Conservation (phyloP, 2,329 filamentous ascomycete genomes). For the Lachnellula hyalina region DNA sequence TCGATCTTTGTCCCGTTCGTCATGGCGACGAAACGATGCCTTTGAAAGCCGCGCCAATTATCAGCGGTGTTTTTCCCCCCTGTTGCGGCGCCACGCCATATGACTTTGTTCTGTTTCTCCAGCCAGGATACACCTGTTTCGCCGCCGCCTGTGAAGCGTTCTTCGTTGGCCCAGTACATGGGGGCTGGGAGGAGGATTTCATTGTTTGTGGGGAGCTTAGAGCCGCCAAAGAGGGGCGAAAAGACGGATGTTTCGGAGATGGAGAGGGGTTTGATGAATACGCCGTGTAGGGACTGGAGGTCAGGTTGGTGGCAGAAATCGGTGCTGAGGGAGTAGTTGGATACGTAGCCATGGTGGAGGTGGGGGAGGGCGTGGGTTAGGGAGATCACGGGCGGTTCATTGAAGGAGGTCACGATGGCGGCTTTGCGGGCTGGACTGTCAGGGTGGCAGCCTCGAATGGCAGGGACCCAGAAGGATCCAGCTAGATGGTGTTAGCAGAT, state of each 20-base stretch:
- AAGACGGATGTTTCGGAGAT: slow-evolving; percentile 47
- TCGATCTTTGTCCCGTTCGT: slow-evolving; percentile 42
- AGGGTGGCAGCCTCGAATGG: slow-evolving; percentile 54
- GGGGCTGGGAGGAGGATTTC: slow-evolving; percentile 58
- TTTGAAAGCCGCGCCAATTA: slow-evolving; percentile 50
- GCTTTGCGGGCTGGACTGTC: slow-evolving; percentile 52
- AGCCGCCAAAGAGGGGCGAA: slow-evolving; percentile 55
- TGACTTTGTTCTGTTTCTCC: slow-evolving; percentile 46
- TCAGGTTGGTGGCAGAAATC: slow-evolving; percentile 44
- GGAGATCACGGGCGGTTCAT: slow-evolving; percentile 43
- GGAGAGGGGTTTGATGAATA: slow-evolving; percentile 47
- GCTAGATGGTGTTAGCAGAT: neutral
- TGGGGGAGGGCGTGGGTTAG: slow-evolving; percentile 38
- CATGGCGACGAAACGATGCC: slow-evolving; percentile 50
- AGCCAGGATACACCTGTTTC: slow-evolving; percentile 51
- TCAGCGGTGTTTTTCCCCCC: slow-evolving; percentile 46
- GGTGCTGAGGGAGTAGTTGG: slow-evolving; percentile 40
- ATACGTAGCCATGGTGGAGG: slow-evolving; percentile 32
- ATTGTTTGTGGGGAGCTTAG: slow-evolving; percentile 55
- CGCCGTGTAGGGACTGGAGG: slow-evolving; percentile 50
- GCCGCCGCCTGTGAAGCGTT: slow-evolving; percentile 51
- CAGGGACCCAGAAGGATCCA: slow-evolving; percentile 49
- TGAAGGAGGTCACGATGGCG: slow-evolving; percentile 38
- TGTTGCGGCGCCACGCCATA: slow-evolving; percentile 61
- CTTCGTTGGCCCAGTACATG: slow-evolving; percentile 56